Base-by-base conservation (phyloP, 164 flowering plant species). In the Macadamia tetraphylla region DNA sequence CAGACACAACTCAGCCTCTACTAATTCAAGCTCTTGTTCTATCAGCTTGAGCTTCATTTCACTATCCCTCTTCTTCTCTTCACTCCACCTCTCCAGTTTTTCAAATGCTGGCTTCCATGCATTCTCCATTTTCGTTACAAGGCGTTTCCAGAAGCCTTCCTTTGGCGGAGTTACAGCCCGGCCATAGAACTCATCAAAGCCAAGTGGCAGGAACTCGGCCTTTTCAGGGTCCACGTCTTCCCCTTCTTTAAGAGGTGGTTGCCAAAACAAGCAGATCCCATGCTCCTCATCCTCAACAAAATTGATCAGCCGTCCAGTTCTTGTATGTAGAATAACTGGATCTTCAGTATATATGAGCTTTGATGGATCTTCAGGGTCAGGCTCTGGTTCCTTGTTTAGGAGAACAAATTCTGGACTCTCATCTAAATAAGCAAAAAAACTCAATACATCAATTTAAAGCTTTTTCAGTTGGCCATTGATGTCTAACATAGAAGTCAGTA, bases 251-350 rank as follows among this genome's bases (percentile, higher is more conserved):
- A 82, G 65, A 43, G 79, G 77, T 8, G 98, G 97, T 74, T 85
- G 97, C 98, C 97, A 94, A 81, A 88, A 94, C 62, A 94, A 74
- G 40, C 97, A 85, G 58, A 94, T 42, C 53, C 96, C 98, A 74
- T 94, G 51, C 63, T 91, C 74, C 65, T 91, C 91, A 74, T 94
- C 98, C 8, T 91, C 97, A 9, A 88, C 70, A 73, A 77, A 88
- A 78, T 94, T 86, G 64, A 91, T 91, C 43, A 94, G 18, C 15
- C 84, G 78, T 52, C 97, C 97, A 15, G 87, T 83, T 64, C 67
- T 83, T 40, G 88, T 82, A 71, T 91, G 97, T 13, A 94, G 78
- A 73, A 94, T 94, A 48, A 91, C 70, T 9, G 97, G 98, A 66
- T 93, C 89, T 67, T 89, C 92, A 55, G 84, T 79, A 65, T 85